Base-by-base conservation (phyloP, 2,329 filamentous ascomycete genomes). In the Exophiala mesophila region DNA sequence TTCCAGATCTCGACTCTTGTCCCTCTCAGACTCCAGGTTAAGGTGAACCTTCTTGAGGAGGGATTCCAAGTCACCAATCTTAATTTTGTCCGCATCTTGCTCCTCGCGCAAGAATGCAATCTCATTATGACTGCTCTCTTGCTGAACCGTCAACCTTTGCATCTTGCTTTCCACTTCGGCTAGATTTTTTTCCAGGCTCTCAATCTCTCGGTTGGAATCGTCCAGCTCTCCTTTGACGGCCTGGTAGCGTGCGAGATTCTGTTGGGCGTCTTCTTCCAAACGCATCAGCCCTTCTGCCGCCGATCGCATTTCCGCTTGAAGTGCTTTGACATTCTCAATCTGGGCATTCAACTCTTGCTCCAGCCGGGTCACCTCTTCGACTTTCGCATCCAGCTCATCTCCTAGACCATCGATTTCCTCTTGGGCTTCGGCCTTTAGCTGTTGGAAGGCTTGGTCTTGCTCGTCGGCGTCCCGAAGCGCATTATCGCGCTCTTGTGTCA, bases 71-170 rank as follows among this genome's bases (percentile, higher is more conserved):
- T 97, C 88, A 26, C 90, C 88, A 57, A 98, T 97, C 65, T 88
- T 89, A 61, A 98, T 94, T 74, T 98, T 98, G 70, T 98, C 92
- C 13, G 78, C 80, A 65, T 98, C 92, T 64, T 98, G 92, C 68
- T 98, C 92, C 61, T 98, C 92, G 2, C 92, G 82, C 37, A 98
- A 65, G 74, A 98, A 98, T 1, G 86, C 82, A 64, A 97, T 94
- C 63, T 98, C 92, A 45, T 83, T 83, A 57, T 96, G 90, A 43
- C 85, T 83, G 4, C 87, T 94, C 65, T 98, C 92, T 52, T 90
- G 83, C 59, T 97, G 89, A 21, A 98, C 87, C 3, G 85, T 83
- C 2, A 97, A 74, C 39, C 89, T 80, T 57, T 94, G 85, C 35
- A 85, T 83, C 71, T 97, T 97, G 55, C 84, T 80, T 59, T 90